Evolutionary conservation across 352 stramenopile genomes (phyloP).

Genomic region (Pythium aphanidermatum): DNA sequence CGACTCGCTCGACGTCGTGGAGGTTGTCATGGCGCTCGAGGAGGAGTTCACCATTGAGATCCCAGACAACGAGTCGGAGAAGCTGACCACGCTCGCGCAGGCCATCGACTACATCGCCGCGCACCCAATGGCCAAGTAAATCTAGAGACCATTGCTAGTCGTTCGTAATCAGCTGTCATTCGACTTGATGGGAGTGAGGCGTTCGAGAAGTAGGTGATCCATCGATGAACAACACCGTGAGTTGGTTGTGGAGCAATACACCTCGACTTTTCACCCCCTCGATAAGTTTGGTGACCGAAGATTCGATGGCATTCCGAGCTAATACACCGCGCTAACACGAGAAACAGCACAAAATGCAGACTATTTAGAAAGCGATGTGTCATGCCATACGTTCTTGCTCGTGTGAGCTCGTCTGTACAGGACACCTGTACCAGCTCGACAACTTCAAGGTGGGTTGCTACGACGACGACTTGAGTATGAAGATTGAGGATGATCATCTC

Average conservation of each 20-base stretch:
- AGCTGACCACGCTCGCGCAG: slow-evolving; percentile 95
- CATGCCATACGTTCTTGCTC: no score
- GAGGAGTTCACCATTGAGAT: slow-evolving; percentile 99
- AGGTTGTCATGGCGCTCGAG: slow-evolving; percentile 99
- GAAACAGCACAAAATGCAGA: slow-evolving; percentile 9
- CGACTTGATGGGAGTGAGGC: no score
- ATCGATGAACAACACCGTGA: no score
- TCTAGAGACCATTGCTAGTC: slow-evolving; percentile 2
- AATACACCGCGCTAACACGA: no score
- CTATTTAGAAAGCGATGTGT: slow-evolving; percentile 8
- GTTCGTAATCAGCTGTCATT: no score
- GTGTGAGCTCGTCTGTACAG: no score
- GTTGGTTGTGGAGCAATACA: no score
- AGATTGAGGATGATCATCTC: not conserved
- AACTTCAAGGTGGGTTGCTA: not conserved
- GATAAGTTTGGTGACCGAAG: no score
- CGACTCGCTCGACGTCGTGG: slow-evolving; percentile 97
- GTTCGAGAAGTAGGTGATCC: no score
- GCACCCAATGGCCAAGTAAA: slow-evolving; percentile 99
- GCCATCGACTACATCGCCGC: slow-evolving; percentile 98
- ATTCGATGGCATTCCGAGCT: no score
- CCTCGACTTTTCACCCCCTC: no score
- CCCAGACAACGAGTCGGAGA: slow-evolving; percentile 99
- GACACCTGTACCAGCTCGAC: no score
- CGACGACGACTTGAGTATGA: not conserved